phyloP scores from a whole-genome alignment of 2,329 filamentous ascomycete species.

The Fusarium napiforme region DNA sequence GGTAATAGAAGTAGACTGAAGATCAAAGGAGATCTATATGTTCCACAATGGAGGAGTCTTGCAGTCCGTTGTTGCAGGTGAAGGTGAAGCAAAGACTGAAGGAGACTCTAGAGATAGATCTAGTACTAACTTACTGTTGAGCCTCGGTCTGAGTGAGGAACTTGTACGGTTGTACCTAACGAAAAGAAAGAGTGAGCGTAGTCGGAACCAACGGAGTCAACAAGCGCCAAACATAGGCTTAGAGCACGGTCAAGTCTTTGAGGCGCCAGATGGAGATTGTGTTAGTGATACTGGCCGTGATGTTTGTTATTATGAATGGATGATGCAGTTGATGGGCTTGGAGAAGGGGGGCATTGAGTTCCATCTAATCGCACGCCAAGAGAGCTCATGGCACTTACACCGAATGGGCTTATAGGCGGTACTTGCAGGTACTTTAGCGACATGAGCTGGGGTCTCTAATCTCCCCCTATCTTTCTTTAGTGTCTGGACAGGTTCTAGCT shows the following conservation, averaged over 20 bases:
- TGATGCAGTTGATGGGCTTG: constrained; percentile 32
- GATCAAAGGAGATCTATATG: constrained; percentile 9
- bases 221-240: neutral
- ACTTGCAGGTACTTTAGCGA: constrained; percentile 8
- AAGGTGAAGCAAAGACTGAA: neutral
- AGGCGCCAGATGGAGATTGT: neutral
- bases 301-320: constrained; percentile 24
- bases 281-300: constrained; percentile 20
- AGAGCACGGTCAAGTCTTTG: neutral
- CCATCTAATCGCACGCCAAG: constrained; percentile 26
- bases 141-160: neutral
- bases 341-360: constrained; percentile 21
- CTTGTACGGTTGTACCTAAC: neutral
- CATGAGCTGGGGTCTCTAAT: neutral
- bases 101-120: neutral
- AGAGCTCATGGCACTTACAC: constrained; percentile 36
- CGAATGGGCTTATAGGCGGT: constrained; percentile 2
- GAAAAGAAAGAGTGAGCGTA: constrained; percentile 7
- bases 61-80: neutral
- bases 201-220: constrained; percentile 3
- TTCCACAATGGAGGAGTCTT: constrained; percentile 7
- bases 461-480: neutral
- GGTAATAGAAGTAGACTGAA: constrained; percentile 32
- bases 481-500: neutral
- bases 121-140: neutral